A percentile compares a stretch with the other conserved stretches of the same genome.
These are phyloP conservation scores for Gloeostereum incarnatum DNA, from an alignment of 768 basidiomycete species.

Conservation along the genomic window DNA sequence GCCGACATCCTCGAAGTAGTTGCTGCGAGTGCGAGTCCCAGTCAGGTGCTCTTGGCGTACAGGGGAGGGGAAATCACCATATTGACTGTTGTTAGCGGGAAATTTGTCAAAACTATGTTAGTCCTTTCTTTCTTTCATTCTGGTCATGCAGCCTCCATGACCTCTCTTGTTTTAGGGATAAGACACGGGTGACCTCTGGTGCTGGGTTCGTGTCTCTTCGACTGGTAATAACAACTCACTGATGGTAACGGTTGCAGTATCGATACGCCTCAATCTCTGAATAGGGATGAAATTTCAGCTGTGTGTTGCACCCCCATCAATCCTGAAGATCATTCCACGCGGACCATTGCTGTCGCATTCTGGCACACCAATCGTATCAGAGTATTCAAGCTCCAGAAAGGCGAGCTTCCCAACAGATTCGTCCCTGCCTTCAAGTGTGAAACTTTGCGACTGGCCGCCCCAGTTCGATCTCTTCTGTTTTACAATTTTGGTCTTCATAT, in stretches of 20 bases:
- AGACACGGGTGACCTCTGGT: too few species aligned
- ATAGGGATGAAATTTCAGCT: slow-evolving; percentile 50
- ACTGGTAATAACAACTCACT: too few species aligned
- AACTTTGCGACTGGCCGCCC: slow-evolving; percentile 26
- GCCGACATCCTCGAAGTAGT: slow-evolving; percentile 37
- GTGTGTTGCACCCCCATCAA: slow-evolving; percentile 57
- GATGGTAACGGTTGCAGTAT: too few species aligned
- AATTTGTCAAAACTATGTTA: slow-evolving; percentile 23
- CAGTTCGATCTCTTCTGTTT: slow-evolving; percentile 38
- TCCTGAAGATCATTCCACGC: slow-evolving; percentile 31
- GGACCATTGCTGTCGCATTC: slow-evolving; percentile 53
- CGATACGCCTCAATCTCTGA: slow-evolving; percentile 6
- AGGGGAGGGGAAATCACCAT: slow-evolving; percentile 41
- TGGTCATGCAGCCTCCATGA: not conserved
- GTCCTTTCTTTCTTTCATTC: slow-evolving; percentile 6
- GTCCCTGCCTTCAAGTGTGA: slow-evolving; percentile 19
- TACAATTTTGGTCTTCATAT: slow-evolving; percentile 58
- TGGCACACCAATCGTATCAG: slow-evolving; percentile 65
- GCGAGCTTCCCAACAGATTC: slow-evolving; percentile 13
- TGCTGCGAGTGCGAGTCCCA: slow-evolving; percentile 59
- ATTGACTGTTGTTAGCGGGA: slow-evolving; percentile 35
- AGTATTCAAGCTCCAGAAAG: slow-evolving; percentile 29
- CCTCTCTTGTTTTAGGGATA: slow-evolving; percentile 3
- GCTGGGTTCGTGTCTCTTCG: too few species aligned
- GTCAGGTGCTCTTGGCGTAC: slow-evolving; percentile 57